Base-by-base conservation (phyloP, 352 stramenopile genomes). In the Peronospora farinosa region DNA sequence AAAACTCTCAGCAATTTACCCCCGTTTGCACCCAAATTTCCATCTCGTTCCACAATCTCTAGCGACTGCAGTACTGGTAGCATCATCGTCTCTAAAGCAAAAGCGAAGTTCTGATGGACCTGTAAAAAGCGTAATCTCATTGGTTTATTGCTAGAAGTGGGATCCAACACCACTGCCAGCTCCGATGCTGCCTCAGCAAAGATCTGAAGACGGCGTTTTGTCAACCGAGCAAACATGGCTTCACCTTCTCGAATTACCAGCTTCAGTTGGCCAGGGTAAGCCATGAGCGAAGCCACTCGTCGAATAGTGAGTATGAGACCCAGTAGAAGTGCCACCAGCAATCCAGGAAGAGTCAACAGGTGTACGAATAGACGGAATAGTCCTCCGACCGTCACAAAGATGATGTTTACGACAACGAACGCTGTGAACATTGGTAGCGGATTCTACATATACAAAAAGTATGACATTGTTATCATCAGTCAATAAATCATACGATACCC, bases 211-310 rank as follows among this genome's bases (percentile, higher is more conserved):
- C 79, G 73, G 5, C 76, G 74, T 58, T 86, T 86, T 4, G 67
- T 79, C 37, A 92, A 60, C 7, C 77, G 65, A 38, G 78, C 74
- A 21, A 90, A 94, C 40, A 72, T 91, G 53, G 66, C 65, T 54
- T 94, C 83, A 0, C 80, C 80, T 46, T 94, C 83, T 41, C 83
- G 72, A 36, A 86, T 83, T 28, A 94, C 80, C 27, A 94, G 60
- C 19, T 66, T 57, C 19, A 94, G 54, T 31, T 94, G 83, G 1
- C 83, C 83, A 0, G 83, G 83, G 41, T 78, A 94, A 30, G 72
- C 70, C 49, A 91, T 65, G 28, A 85, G 58, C 16, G 72, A 76
- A 19, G 74, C 65, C 12, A 90, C 51, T 3, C 69, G 65, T 38
- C 76, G 78, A 13, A 86, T 47, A 2, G n/a, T 58, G 4, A 63